Conservation (phyloP, 768 basidiomycete genomes). For the Boletus vermiculosoides region DNA sequence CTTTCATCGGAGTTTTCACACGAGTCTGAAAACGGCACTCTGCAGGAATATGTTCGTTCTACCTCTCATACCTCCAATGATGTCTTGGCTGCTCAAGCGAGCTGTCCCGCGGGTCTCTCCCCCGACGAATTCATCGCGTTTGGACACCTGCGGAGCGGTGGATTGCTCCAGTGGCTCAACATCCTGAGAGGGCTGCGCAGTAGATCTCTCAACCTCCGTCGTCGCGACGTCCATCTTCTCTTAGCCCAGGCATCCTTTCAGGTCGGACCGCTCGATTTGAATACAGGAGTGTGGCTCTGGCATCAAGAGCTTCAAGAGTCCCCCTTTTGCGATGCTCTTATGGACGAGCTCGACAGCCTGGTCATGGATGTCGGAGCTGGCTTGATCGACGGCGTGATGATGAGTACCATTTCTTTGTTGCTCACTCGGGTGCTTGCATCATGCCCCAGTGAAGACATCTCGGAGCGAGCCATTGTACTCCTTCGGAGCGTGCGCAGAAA, state of each 20-base stretch:
- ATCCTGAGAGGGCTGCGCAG: no score
- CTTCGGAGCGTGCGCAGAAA: neutral
- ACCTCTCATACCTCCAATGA: neutral
- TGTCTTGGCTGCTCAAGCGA: neutral
- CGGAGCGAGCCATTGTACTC: neutral
- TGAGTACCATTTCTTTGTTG: conserved; percentile 33
- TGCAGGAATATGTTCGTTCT: neutral
- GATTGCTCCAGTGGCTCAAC: no score
- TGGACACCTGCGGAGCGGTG: no score
- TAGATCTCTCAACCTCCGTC: no score
- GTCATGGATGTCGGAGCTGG: no score
- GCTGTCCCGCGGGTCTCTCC: no score
- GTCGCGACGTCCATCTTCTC: no score
- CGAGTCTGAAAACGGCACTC: neutral
- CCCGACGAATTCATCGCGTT: no score
- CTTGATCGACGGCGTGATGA: conserved; percentile 24
- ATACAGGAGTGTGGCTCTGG: no score
- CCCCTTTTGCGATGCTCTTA: no score
- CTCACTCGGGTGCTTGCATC: neutral
- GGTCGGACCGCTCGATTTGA: conserved; percentile 24
- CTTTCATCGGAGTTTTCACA: neutral
- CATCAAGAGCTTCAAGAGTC: no score
- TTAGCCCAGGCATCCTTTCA: neutral
- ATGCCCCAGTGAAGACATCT: no score
- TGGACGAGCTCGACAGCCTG: neutral